Percentiles rank a stretch among this genome's conserved stretches.
Evolutionary conservation across 1,284 basidiomycete genomes (phyloP).

Genomic region (Ganoderma lucidum): DNA sequence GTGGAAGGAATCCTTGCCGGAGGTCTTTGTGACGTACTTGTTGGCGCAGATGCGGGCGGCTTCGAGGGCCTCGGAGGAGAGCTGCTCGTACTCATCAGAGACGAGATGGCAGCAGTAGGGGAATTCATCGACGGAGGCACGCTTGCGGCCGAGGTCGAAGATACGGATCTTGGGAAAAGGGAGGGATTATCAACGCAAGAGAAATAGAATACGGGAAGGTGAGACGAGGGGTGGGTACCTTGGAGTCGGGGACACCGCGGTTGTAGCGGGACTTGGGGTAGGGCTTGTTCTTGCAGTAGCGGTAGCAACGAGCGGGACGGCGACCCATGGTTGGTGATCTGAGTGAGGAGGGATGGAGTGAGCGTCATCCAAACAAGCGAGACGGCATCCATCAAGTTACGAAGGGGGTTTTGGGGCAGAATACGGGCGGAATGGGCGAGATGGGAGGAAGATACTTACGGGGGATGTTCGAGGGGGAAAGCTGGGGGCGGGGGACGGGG

Average conservation of each 20-base stretch:
- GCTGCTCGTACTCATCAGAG: slow-evolving; percentile 98
- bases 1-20: slow-evolving; percentile 99
- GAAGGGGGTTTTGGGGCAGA: slow-evolving; percentile 23
- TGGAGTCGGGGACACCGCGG: slow-evolving; percentile 97
- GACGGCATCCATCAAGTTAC: slow-evolving; percentile 40
- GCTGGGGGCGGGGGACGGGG: slow-evolving; percentile 21
- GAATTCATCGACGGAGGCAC: slow-evolving; percentile 96
- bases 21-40: slow-evolving; percentile 99
- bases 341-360: slow-evolving; percentile 14
- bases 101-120: slow-evolving; percentile 97
- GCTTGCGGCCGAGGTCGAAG: slow-evolving; percentile 95
- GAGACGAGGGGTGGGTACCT: slow-evolving; percentile 54
- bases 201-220: background rate
- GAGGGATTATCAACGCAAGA: too few species aligned
- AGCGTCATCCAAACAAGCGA: slow-evolving; percentile 39
- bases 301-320: slow-evolving; percentile 95
- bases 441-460: slow-evolving; percentile 35
- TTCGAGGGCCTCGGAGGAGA: slow-evolving; percentile 96
- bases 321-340: slow-evolving; percentile 77
- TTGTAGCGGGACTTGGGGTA: slow-evolving; percentile 96
- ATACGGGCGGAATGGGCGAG: slow-evolving; percentile 20
- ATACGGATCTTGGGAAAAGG: slow-evolving; percentile 76
- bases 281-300: slow-evolving; percentile 99
- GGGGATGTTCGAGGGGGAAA: slow-evolving; percentile 33
- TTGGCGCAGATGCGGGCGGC: slow-evolving; percentile 99